Evolutionary conservation across 1,139 yeast genomes (phyloP), one percentile per base, ranked within the genome.

Genomic region (Debaryomyces coudertii): DNA sequence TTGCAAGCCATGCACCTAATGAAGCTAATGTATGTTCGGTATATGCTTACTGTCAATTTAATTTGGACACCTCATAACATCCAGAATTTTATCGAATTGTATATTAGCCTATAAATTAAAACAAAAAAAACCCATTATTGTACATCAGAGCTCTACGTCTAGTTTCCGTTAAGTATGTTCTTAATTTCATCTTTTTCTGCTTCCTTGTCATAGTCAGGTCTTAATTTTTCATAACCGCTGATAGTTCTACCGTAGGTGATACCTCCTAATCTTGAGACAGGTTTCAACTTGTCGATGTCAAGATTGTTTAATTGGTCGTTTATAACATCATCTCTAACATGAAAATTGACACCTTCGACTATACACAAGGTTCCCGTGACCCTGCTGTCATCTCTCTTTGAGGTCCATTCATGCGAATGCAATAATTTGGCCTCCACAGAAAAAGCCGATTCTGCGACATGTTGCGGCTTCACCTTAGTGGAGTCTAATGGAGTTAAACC

Each of bases 391-490:
- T 65, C 66, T 7, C 47, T 43, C 49, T 68, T 73, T 6, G 85
- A 76, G 14, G 52, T 63, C 76, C 79, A 79, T 16, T 72, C 76
- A 53, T 77, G 82, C 14, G 58, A 52, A 44, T 68, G 66, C 15
- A 77, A 50, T 27, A 81, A 61, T 56, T 76, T 79, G 28, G 77
- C 82, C 59, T 83, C 88, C 12, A 83, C 56, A 3, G 85, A 77
- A 53, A 83, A 81, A 1, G 83, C 85, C 34, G 83, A 74, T 53
- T 83, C 87, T 0, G 79, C 82, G 7, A 83, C 87, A 54, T 77
- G 82, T 4, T 80, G 73, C 0, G 86, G 77, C 47, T 68, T 73
- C 31, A 83, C 87, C 24, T 62, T 59, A 0, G 56, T 53, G 0
- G 85, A 78, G 5, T 60, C 54, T 6, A 62, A 53, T 2, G 79